Evolutionary conservation across 495 filamentous ascomycete genomes (phyloP).

Genomic region (Aspergillus ellipticus): DNA sequence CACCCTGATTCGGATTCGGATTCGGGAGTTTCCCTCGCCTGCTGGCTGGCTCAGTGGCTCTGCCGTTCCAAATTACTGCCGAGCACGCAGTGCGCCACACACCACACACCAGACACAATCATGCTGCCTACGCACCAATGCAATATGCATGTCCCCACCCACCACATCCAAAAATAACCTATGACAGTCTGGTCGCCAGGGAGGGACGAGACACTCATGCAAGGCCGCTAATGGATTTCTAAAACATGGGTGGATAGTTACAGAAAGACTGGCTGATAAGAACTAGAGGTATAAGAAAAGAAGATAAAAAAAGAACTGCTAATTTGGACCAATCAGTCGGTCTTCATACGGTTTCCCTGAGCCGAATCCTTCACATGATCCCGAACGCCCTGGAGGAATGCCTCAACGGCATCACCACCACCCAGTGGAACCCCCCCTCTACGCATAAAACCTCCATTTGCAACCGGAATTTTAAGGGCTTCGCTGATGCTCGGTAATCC

Average conservation of each 20-base stretch:
- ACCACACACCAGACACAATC: background rate
- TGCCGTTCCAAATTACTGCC: background rate
- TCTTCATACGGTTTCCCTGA: slow-evolving; percentile 43
- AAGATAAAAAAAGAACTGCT: background rate
- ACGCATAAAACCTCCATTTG: slow-evolving; percentile 75
- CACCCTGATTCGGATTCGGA: too few relatives aligned
- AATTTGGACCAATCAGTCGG: slow-evolving; percentile 31
- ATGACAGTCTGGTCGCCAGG: background rate
- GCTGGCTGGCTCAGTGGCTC: too few relatives aligned
- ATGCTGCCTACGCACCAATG: slow-evolving; percentile 16
- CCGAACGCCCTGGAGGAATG: slow-evolving; percentile 84
- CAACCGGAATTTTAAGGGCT: slow-evolving; percentile 71
- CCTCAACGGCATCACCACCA: slow-evolving; percentile 83
- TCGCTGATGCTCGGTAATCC: slow-evolving; percentile 86
- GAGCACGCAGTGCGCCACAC: background rate
- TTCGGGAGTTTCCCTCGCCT: too few relatives aligned
- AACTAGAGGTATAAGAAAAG: background rate
- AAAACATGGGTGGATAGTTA: slow-evolving; percentile 4
- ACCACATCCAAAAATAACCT: slow-evolving; percentile 15
- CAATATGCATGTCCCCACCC: slow-evolving; percentile 5
- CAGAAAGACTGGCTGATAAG: background rate
- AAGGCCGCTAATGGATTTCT: slow-evolving; percentile 5
- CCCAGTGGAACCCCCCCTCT: slow-evolving; percentile 74
- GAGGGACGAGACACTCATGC: background rate
- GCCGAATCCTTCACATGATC: slow-evolving; percentile 56